Evolutionary conservation across 331 rosid genomes (phyloP).

Genomic region (Rosa hybrid): DNA sequence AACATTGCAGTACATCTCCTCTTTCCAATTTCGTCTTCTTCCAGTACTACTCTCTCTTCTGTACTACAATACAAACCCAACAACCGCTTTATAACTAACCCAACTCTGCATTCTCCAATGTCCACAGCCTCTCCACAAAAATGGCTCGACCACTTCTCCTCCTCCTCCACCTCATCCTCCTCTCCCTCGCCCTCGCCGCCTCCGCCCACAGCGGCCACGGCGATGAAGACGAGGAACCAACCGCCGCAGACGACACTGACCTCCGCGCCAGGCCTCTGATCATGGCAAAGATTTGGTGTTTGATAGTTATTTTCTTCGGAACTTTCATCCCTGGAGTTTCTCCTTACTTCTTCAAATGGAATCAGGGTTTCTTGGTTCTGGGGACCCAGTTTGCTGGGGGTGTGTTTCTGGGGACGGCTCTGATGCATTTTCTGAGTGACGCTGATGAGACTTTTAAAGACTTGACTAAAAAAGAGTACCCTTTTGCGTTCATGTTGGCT

Average conservation of each 20-base stretch:
- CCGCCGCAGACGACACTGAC: neutral
- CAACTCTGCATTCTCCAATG: neutral
- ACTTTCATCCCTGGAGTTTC: conserved; percentile 76
- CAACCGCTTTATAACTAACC: neutral
- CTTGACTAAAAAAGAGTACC: conserved; percentile 60
- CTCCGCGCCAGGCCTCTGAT: conserved; percentile 59
- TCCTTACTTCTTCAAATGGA: conserved; percentile 75
- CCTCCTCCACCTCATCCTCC: conserved; percentile 4
- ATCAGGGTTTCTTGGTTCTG: conserved; percentile 68
- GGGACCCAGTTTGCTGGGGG: conserved; percentile 96
- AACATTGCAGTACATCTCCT: neutral
- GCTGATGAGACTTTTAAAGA: conserved; percentile 63
- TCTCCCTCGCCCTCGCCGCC: conserved; percentile 40
- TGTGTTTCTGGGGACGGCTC: conserved; percentile 81
- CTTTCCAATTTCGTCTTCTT: conserved; percentile 7
- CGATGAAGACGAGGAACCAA: neutral
- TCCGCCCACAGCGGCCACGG: conserved; percentile 54
- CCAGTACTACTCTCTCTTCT: conserved; percentile 17
- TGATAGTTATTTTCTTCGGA: conserved; percentile 52
- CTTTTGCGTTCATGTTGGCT: conserved; percentile 84
- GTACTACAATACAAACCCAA: neutral
- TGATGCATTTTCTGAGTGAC: conserved; percentile 88
- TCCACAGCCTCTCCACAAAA: neutral
- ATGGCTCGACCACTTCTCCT: neutral
- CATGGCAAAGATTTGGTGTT: conserved; percentile 53